Evolutionary conservation across 1,139 yeast genomes (phyloP).

Genomic region (Saccharomyces hybrid): DNA sequence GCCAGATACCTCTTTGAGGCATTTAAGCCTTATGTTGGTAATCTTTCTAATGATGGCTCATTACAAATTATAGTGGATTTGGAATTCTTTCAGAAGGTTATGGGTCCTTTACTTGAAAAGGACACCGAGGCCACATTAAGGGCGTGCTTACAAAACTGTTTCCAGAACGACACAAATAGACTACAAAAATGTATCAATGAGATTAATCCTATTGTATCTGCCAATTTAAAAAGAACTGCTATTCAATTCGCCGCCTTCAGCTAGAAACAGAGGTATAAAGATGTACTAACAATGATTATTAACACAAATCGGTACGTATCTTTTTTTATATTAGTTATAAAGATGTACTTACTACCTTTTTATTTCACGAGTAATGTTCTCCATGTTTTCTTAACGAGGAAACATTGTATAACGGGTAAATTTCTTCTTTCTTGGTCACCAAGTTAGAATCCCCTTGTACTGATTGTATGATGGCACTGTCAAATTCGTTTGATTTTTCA

Average conservation of each 20-base stretch:
- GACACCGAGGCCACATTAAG: conserved; percentile 28
- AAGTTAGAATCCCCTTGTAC: conserved; percentile 23
- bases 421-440: conserved; percentile 36
- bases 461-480: conserved; percentile 15
- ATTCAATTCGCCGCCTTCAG: conserved; percentile 32
- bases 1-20: conserved; percentile 39
- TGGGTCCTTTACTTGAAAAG: conserved; percentile 26
- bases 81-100: conserved; percentile 33
- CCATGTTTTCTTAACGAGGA: conserved; percentile 73
- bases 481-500: conserved; percentile 12
- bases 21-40: conserved; percentile 35
- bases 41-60: conserved; percentile 32
- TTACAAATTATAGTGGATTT: conserved; percentile 36
- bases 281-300: not conserved
- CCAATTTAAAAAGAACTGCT: conserved; percentile 27
- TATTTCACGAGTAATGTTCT: conserved; percentile 45
- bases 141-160: conserved; percentile 31
- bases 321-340: not conserved
- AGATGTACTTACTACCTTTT: not conserved
- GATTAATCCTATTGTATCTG: conserved; percentile 28
- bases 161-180: conserved; percentile 27
- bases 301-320: not conserved
- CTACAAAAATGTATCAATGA: conserved; percentile 28
- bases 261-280: conserved; percentile 3
- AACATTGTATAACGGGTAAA: conserved; percentile 58